Conservation (phyloP, 768 basidiomycete genomes). For the Termitomyces sp. region DNA sequence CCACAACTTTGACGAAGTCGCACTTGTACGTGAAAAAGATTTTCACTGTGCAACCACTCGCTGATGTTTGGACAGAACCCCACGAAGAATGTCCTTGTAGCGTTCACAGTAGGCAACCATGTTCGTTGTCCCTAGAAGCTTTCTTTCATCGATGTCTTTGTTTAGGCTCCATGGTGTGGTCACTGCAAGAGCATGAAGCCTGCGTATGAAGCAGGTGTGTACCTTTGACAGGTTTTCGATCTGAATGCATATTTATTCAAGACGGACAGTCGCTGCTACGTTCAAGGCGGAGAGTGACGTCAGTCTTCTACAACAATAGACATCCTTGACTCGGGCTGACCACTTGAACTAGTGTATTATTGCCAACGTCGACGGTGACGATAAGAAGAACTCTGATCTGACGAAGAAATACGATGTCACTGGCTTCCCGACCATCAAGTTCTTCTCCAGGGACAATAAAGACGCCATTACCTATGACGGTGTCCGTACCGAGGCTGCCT, state of each 20-base stretch:
- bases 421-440: constrained; percentile 93
- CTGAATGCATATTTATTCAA: neutral
- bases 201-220: constrained; percentile 68
- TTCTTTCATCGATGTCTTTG: constrained; percentile 2
- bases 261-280: constrained; percentile 55
- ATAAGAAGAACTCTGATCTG: constrained; percentile 68
- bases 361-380: constrained; percentile 89
- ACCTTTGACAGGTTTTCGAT: neutral
- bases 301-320: constrained; percentile 16
- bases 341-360: constrained; percentile 61
- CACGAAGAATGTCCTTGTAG: constrained; percentile 78
- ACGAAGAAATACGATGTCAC: constrained; percentile 66
- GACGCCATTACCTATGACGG: constrained; percentile 61
- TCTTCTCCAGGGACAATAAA: constrained; percentile 75
- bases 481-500: constrained; percentile 66
- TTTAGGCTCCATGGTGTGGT: constrained; percentile 77
- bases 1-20: constrained; percentile 72
- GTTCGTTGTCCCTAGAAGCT: neutral
- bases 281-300: constrained; percentile 79
- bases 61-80: constrained; percentile 37
- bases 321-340: neutral
- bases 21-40: constrained; percentile 39
- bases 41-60: neutral
- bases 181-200: constrained; percentile 95
- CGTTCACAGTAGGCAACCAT: constrained; percentile 57